Percentiles rank a stretch among this genome's conserved stretches.
phyloP scores from a whole-genome alignment of 1,284 basidiomycete genomes.

The Ceratobasidium sp. region DNA sequence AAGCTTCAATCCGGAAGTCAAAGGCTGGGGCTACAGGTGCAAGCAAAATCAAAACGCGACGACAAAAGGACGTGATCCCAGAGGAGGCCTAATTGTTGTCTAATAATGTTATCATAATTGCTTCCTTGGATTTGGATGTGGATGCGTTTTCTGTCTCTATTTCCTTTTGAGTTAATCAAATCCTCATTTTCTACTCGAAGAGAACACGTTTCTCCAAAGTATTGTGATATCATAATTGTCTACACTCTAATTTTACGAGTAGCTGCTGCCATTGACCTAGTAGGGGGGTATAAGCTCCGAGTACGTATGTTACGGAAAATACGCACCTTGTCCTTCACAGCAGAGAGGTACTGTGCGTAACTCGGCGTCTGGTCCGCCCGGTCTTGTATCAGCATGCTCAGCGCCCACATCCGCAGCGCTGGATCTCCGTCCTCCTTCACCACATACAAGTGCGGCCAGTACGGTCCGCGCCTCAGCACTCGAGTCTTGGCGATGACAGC shows the following conservation, averaged over 20 bases:
- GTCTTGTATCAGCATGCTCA: slow-evolving; percentile 95
- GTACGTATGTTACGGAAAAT: neutral
- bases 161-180: slow-evolving; percentile 12
- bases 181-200: neutral
- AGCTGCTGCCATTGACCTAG: slow-evolving; percentile 43
- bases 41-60: slow-evolving; percentile 7
- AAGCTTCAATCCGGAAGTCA: slow-evolving; percentile 13
- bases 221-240: neutral
- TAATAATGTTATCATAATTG: neutral
- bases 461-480: slow-evolving; percentile 88
- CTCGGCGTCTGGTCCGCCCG: slow-evolving; percentile 93
- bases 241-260: slow-evolving; percentile 30
- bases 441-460: slow-evolving; percentile 94
- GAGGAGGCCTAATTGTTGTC: slow-evolving; percentile 15
- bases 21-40: neutral
- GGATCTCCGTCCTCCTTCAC: slow-evolving; percentile 99
- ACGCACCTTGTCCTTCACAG: slow-evolving; percentile 76
- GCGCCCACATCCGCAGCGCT: slow-evolving; percentile 90
- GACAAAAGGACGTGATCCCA: slow-evolving; percentile 17
- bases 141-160: neutral
- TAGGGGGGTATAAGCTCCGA: neutral
- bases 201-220: neutral
- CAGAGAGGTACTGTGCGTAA: slow-evolving; percentile 90
- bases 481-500: slow-evolving; percentile 92
- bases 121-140: neutral